Percentiles rank a stretch among this genome's conserved stretches.
These are phyloP conservation scores for Blastomyces gilchristii DNA, from an alignment of 2,329 filamentous ascomycete species.

Conservation along the genomic window DNA sequence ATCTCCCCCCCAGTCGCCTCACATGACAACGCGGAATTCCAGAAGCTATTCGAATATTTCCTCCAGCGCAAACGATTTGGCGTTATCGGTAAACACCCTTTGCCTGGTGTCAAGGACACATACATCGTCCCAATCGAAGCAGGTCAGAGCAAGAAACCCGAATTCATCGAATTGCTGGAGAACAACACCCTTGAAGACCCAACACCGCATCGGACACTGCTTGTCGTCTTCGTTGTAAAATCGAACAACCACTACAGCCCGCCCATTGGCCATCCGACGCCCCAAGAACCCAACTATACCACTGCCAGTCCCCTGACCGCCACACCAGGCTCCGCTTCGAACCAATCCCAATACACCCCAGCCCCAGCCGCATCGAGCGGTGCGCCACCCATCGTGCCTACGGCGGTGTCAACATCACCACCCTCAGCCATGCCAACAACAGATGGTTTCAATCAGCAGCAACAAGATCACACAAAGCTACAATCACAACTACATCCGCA, in stretches of 20 bases:
- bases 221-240: conserved; percentile 77
- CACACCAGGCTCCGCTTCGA: conserved; percentile 14
- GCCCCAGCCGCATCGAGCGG: conserved; percentile 14
- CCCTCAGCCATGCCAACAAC: conserved; percentile 19
- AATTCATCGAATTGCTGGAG: conserved; percentile 80
- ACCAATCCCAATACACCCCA: conserved; percentile 7
- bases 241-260: conserved; percentile 38
- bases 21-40: conserved; percentile 53
- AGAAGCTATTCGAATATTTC: conserved; percentile 81
- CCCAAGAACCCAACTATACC: conserved; percentile 28
- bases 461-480: conserved; percentile 1
- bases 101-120: conserved; percentile 72
- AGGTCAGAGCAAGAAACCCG: conserved; percentile 58
- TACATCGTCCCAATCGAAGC: conserved; percentile 80
- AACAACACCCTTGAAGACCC: conserved; percentile 67
- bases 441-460: conserved; percentile 16
- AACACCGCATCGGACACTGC: conserved; percentile 62
- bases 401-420: conserved; percentile 13
- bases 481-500: conserved; percentile 18
- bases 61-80: conserved; percentile 71
- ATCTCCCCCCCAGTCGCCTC: conserved; percentile 53
- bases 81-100: conserved; percentile 66
- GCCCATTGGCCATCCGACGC: conserved; percentile 30
- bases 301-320: conserved; percentile 27
- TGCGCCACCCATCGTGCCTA: conserved; percentile 19